Evolutionary conservation across 2,329 filamentous ascomycete genomes (phyloP).

Genomic region (Fusarium austroafricanum): DNA sequence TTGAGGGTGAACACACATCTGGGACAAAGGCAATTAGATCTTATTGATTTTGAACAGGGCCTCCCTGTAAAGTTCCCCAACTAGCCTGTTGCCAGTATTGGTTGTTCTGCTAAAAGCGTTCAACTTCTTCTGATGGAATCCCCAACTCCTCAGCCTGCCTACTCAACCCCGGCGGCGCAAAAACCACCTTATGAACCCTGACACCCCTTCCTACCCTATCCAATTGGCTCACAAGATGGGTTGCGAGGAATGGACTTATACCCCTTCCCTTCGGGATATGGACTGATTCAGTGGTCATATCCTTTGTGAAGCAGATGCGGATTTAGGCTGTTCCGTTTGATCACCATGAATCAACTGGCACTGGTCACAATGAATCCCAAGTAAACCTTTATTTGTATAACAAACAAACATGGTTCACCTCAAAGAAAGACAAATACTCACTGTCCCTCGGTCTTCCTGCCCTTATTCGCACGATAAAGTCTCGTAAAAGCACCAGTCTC

Average conservation of each 20-base stretch:
- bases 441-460: conserved; percentile 7
- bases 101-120: background rate
- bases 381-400: background rate
- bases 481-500: conserved; percentile 40
- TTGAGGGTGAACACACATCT: background rate
- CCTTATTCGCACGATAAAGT: conserved; percentile 43
- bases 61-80: background rate
- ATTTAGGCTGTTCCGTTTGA: too few relatives aligned
- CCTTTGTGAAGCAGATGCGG: background rate
- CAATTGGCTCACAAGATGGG: background rate
- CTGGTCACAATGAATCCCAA: background rate
- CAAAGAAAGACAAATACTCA: background rate
- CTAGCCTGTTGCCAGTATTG: background rate
- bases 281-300: background rate
- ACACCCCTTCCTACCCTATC: background rate
- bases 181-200: background rate
- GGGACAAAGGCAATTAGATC: too few relatives aligned
- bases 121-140: background rate
- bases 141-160: background rate
- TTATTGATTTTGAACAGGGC: too few relatives aligned
- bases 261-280: background rate
- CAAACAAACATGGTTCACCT: background rate
- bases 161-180: background rate
- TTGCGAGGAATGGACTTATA: background rate
- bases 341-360: background rate